Conservation (phyloP, 257 asterid species). For the Forsythia viridissima region DNA sequence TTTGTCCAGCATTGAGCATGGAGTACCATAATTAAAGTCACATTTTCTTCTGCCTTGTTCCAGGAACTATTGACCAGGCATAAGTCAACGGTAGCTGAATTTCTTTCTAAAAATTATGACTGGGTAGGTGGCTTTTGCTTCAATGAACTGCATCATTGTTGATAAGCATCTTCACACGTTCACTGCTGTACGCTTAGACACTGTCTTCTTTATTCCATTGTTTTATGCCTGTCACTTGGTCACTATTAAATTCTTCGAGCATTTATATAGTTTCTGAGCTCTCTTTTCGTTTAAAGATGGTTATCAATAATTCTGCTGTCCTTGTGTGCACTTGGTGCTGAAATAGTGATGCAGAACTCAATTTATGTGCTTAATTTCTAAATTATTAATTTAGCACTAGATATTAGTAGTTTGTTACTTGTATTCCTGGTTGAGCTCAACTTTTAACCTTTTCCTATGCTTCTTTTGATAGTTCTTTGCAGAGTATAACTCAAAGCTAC, state of each 20-base stretch:
- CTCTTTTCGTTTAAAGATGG: conserved; percentile 13
- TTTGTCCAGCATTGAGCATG: conserved; percentile 16
- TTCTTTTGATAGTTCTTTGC: conserved; percentile 60
- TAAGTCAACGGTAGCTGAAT: conserved; percentile 92
- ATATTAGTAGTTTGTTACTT: background rate
- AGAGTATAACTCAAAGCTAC: conserved; percentile 82
- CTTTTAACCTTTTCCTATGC: conserved; percentile 12
- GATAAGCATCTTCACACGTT: conserved; percentile 7
- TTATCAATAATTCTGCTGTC: background rate
- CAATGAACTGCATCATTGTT: background rate
- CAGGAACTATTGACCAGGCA: conserved; percentile 98
- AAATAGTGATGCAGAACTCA: background rate
- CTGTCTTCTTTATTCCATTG: background rate
- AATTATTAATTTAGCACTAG: background rate
- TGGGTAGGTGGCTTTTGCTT: conserved; percentile 60
- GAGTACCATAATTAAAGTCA: conserved; percentile 13
- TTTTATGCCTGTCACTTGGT: background rate
- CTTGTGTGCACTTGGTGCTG: background rate
- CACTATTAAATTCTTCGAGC: conserved; percentile 12
- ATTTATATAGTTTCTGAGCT: conserved; percentile 4
- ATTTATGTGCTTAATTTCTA: background rate
- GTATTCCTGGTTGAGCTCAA: conserved; percentile 11
- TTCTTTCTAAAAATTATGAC: conserved; percentile 85
- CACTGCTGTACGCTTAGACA: background rate
- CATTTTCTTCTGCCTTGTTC: conserved; percentile 22